These are phyloP conservation scores for Persicaria maculosa DNA, from an alignment of 148 eudicot genomes.

Conservation along the genomic window DNA sequence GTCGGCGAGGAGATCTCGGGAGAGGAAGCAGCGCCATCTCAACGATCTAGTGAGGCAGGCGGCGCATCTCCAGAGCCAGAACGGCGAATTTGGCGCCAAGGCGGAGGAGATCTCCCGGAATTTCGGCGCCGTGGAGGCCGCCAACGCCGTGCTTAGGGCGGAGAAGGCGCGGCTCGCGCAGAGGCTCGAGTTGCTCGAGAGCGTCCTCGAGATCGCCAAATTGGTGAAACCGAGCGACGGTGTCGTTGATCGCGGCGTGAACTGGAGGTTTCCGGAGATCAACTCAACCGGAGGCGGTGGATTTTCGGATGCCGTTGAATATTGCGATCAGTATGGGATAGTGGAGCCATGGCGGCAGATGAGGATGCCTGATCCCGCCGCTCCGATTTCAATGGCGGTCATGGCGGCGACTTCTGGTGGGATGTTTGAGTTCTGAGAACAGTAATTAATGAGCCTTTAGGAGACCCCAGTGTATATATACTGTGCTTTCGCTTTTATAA, in stretches of 20 bases:
- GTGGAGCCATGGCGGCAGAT: constrained; percentile 30
- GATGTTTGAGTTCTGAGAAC: constrained; percentile 9
- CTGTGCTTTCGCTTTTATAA: neutral
- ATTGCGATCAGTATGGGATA: constrained; percentile 19
- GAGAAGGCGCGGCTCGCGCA: constrained; percentile 35
- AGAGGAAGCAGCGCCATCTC: constrained; percentile 50
- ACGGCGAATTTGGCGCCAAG: constrained; percentile 23
- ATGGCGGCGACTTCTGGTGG: constrained; percentile 17
- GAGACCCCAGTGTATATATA: neutral
- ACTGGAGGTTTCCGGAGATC: neutral
- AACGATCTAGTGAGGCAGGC: constrained; percentile 40
- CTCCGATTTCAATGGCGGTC: constrained; percentile 23
- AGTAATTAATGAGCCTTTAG: neutral
- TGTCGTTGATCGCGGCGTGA: neutral
- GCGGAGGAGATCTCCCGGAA: constrained; percentile 16
- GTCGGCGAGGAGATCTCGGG: constrained; percentile 69
- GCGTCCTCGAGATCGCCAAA: constrained; percentile 24
- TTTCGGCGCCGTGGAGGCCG: constrained; percentile 22
- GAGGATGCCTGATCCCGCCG: constrained; percentile 15
- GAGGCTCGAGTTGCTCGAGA: constrained; percentile 41
- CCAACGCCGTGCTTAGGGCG: constrained; percentile 27
- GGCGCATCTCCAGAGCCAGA: constrained; percentile 21
- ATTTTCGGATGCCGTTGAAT: neutral
- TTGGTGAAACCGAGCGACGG: constrained; percentile 6
- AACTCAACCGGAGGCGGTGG: neutral